These are phyloP conservation scores for Tephrocybe sp. DNA, from an alignment of 768 basidiomycete genomes.

Conservation along the genomic window DNA sequence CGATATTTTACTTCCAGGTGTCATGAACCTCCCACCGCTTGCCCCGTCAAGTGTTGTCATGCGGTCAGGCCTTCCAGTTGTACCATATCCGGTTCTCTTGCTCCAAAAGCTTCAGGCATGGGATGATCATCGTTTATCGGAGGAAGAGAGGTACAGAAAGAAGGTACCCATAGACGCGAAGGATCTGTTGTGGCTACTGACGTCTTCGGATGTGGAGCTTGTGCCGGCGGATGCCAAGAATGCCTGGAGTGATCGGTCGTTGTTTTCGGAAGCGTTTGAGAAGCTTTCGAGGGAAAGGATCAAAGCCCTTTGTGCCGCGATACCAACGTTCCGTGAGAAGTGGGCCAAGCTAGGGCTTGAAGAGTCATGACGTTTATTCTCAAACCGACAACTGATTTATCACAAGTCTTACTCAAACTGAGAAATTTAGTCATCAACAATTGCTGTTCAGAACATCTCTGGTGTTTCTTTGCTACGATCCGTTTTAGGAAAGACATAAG, in stretches of 20 bases:
- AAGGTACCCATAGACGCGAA: slow-evolving; percentile 14
- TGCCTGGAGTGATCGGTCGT: slow-evolving; percentile 8
- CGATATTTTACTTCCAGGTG: slow-evolving; percentile 19
- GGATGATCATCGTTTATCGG: slow-evolving; percentile 17
- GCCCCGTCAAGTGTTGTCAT: not conserved
- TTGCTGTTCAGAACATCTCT: no score
- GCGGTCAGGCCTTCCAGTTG: slow-evolving; percentile 11
- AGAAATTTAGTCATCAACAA: no score
- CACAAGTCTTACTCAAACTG: no score
- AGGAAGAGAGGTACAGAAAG: slow-evolving; percentile 13
- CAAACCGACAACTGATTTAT: no score
- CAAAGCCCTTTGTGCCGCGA: slow-evolving; percentile 6
- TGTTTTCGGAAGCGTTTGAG: slow-evolving; percentile 16
- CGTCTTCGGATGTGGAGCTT: not conserved
- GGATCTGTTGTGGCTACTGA: slow-evolving; percentile 15
- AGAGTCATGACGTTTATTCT: no score
- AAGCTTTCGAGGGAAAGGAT: slow-evolving; percentile 10
- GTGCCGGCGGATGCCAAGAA: not conserved
- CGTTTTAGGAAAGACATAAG: no score
- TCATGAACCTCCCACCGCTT: slow-evolving; percentile 19
- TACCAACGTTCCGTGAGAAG: not conserved
- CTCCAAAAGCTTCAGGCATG: slow-evolving; percentile 23
- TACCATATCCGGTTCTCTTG: slow-evolving; percentile 17
- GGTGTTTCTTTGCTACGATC: no score
- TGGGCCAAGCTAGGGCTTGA: slow-evolving; percentile 14